A percentile compares a stretch with the other conserved stretches of the same genome.
phyloP scores from a whole-genome alignment of 352 stramenopile genomes.

The Pythium myriotylum region DNA sequence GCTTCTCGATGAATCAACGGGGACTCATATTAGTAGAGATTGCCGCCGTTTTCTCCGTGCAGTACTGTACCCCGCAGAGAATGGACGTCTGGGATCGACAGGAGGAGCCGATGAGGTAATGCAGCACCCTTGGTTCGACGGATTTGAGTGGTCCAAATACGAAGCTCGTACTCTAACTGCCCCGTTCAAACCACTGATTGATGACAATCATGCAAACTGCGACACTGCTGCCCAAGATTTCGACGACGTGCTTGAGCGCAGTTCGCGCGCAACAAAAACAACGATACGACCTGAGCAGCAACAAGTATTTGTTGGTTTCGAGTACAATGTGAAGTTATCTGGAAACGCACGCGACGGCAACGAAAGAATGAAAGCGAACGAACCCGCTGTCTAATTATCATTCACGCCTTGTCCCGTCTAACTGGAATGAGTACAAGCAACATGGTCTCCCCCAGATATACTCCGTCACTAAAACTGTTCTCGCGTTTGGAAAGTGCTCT shows the following conservation, averaged over 20 bases:
- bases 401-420: too few species aligned
- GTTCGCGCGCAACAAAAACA: slow-evolving; percentile 21
- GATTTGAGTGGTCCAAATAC: slow-evolving; percentile 63
- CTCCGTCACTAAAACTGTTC: too few species aligned
- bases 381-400: too few species aligned
- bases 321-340: slow-evolving; percentile 53
- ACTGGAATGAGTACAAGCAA: too few species aligned
- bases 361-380: too few species aligned
- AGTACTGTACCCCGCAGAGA: slow-evolving; percentile 53
- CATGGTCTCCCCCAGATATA: too few species aligned
- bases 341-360: neutral
- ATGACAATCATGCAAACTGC: slow-evolving; percentile 66
- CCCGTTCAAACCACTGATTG: slow-evolving; percentile 54
- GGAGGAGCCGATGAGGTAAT: slow-evolving; percentile 45
- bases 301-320: slow-evolving; percentile 51
- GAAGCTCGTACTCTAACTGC: slow-evolving; percentile 32
- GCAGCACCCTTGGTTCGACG: slow-evolving; percentile 53
- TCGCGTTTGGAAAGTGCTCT: neutral
- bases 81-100: slow-evolving; percentile 40
- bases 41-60: slow-evolving; percentile 52
- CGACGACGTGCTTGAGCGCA: slow-evolving; percentile 62
- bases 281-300: slow-evolving; percentile 52
- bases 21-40: slow-evolving; percentile 26
- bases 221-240: slow-evolving; percentile 65
- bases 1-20: slow-evolving; percentile 35